Base-by-base conservation (phyloP, 371 early-diverging fungal species). In the Neoconidiobolus thromboides region DNA sequence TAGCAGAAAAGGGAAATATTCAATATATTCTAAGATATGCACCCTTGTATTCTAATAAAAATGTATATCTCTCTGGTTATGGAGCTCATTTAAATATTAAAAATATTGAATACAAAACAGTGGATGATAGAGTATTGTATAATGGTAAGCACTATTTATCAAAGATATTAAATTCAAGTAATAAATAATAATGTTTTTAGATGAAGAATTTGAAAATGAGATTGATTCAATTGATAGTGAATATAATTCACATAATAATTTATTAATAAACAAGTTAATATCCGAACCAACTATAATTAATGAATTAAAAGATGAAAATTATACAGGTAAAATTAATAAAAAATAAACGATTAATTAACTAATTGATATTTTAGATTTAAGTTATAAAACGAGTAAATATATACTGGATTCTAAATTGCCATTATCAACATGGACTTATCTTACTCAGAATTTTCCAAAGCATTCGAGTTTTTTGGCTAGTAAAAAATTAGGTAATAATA, bases 31-130 rank as follows among this genome's bases (percentile, higher is more conserved):
- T 26, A 26, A 26, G 26, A 26, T 26, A 26, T 26, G 26, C 26
- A 26, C 26, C 26, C 26, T 26, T 26, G 26, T 26, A 26, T 26
- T 26, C 26, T 26, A 26, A 26, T 26, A 50, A 60, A 2, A 43
- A 70, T 3, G 63, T 86, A 26, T 67, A 73, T 3, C 69, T 96
- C 36, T 67, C 85, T 2, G 96, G 96, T 43, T 96, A 91, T 65
- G 92, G 93, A 7, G 91, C 89, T 1, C 91, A 91, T 66, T 70
- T 96, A 60, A 86, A 83, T 2, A 64, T 96, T 41, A 96, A 96
- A 69, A 91, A 80, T 58, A 89, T 91, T 3, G 96, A 96, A 65
- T 96, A 96, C 71, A 82, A 84, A 61, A 93, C 90, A 4, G 82
- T 83, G 38, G 96, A 96, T 62, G 96, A 96, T 67, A 80, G 91